Conservation (phyloP, 306 rosid genomes). For the Rubus parviflorus region DNA sequence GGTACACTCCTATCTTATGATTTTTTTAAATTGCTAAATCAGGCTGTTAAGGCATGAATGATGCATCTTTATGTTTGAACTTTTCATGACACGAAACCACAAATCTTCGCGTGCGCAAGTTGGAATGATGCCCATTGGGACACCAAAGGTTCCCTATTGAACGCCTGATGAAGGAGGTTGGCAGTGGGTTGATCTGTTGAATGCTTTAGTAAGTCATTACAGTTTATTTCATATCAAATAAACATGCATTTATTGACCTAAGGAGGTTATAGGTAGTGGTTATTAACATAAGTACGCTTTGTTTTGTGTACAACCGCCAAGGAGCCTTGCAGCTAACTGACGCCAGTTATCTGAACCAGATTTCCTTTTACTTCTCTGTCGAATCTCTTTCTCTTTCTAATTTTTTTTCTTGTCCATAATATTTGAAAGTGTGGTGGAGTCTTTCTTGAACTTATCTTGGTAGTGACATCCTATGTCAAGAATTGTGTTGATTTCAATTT, state of each 20-base stretch:
- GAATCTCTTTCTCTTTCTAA: not conserved
- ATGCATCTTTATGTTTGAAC: conserved; percentile 23
- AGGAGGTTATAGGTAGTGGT: not conserved
- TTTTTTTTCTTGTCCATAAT: not conserved
- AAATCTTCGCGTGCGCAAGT: conserved; percentile 59
- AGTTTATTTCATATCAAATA: not conserved
- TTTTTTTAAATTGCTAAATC: conserved; percentile 11
- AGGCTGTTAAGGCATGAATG: conserved; percentile 22
- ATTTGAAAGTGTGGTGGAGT: not conserved
- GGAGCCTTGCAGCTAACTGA: not conserved
- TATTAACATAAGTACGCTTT: not conserved
- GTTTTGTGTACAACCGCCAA: not conserved
- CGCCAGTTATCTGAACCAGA: not conserved
- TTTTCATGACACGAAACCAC: conserved; percentile 46
- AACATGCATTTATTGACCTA: not conserved
- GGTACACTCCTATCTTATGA: not conserved
- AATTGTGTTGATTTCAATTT: conserved; percentile 18
- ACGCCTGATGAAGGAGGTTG: conserved; percentile 86
- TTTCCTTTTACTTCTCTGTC: not conserved
- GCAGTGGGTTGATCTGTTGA: conserved; percentile 99
- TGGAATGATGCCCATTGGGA: conserved; percentile 92
- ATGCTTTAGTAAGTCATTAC: conserved; percentile 78
- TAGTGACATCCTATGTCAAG: not conserved
- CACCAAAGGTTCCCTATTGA: conserved; percentile 83
- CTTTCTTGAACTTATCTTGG: not conserved